These are phyloP conservation scores for Cryptococcus sp. DNA, from an alignment of 1,284 basidiomycete species.

Conservation along the genomic window DNA sequence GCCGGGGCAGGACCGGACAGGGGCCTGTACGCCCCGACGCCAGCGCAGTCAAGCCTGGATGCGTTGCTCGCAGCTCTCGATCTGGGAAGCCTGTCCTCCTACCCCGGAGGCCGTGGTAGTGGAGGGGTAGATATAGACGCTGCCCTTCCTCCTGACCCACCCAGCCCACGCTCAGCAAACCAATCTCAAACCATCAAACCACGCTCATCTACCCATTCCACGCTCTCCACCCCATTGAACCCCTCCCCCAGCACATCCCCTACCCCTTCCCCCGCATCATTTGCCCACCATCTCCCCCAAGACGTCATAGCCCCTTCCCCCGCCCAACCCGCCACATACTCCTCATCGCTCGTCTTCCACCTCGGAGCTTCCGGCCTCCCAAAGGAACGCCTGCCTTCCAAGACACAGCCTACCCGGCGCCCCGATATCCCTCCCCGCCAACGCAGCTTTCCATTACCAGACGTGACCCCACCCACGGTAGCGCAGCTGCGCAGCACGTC, in stretches of 20 bases:
- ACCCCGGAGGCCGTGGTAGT: no score
- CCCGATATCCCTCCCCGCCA: conserved; percentile 33
- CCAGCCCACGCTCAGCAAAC: background rate
- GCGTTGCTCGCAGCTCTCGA: conserved; percentile 10
- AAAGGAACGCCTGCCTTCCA: conserved; percentile 32
- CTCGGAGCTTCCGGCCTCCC: conserved; percentile 38
- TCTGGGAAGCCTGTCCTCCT: background rate
- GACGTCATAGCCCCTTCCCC: background rate
- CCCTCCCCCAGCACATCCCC: background rate
- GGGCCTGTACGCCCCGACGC: conserved; percentile 3
- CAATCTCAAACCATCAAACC: background rate
- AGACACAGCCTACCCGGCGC: conserved; percentile 20
- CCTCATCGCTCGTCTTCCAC: conserved; percentile 39
- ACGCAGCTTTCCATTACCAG: conserved; percentile 37
- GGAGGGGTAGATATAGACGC: no score
- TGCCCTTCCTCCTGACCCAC: background rate
- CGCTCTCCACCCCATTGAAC: background rate
- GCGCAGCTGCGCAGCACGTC: conserved; percentile 19
- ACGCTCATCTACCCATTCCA: background rate
- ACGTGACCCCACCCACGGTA: conserved; percentile 27
- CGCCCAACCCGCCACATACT: conserved; percentile 15
- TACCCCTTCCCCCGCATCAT: background rate
- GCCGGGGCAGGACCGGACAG: conserved; percentile 1
- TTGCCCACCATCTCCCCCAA: background rate
- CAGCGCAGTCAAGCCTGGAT: conserved; percentile 14